A percentile compares a stretch with the other conserved stretches of the same genome.
phyloP scores from a whole-genome alignment of 768 basidiomycete genomes.

The Lentinula boryana region DNA sequence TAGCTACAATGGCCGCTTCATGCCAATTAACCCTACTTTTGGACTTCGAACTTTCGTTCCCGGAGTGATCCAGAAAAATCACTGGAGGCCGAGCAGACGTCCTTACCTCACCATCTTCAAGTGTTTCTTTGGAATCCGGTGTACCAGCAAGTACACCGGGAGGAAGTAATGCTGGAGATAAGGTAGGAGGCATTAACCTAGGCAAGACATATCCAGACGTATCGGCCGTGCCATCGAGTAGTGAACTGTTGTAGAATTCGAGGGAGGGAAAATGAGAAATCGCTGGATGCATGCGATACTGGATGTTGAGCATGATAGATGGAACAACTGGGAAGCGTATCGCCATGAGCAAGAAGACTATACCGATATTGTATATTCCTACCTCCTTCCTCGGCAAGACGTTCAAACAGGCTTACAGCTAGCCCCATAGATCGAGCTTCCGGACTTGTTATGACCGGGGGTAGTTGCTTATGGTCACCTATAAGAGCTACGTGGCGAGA shows the following conservation, averaged over 20 bases:
- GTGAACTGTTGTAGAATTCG: conserved; percentile 70
- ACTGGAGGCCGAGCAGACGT: conserved; percentile 44
- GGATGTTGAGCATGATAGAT: conserved; percentile 87
- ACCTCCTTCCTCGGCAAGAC: conserved; percentile 82
- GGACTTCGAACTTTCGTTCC: conserved; percentile 59
- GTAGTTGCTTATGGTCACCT: conserved; percentile 96
- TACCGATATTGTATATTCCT: conserved; percentile 14
- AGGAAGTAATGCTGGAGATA: conserved; percentile 4
- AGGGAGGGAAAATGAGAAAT: conserved; percentile 83
- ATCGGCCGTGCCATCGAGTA: conserved; percentile 76
- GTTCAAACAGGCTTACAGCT: conserved; percentile 80
- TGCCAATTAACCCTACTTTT: conserved; percentile 72
- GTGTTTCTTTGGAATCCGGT: background rate
- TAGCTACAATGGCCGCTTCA: conserved; percentile 74
- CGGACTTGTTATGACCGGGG: conserved; percentile 76
- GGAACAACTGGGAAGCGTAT: conserved; percentile 53
- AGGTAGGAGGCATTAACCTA: conserved; percentile 50
- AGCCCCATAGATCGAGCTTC: conserved; percentile 72
- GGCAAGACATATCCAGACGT: conserved; percentile 37
- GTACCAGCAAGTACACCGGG: background rate
- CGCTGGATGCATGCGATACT: conserved; percentile 93
- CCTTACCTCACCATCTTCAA: background rate
- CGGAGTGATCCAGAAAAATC: conserved; percentile 77
- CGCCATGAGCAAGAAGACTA: conserved; percentile 8
- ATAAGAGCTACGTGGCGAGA: conserved; percentile 81